Evolutionary conservation across 1,284 basidiomycete genomes (phyloP), one percentile per base, ranked within the genome.

Genomic region (Grifola frondosa): DNA sequence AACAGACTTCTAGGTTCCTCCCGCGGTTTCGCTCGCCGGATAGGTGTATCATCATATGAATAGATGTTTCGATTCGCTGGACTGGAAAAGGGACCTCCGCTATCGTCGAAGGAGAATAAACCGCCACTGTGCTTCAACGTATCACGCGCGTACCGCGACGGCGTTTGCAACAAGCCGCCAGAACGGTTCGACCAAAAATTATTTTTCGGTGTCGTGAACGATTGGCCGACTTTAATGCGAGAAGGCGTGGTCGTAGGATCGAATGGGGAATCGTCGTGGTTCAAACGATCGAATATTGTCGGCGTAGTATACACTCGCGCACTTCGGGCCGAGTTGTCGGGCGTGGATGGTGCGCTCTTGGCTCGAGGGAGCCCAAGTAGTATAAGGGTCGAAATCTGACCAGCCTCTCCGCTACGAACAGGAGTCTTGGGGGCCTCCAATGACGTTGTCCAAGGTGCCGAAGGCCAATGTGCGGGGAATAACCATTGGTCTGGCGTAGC

Each of bases 201-300:
- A 33, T 68, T 69, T 38, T 81, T 84, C 11, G 83, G 83, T 13
- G 81, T 84, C 23, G 73, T 68, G 48, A 82, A 81, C 5, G 73
- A 64, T 6, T 65, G 67, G 21, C 71, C 70, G 48, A 85, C 77
- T 53, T 68, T 75, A 52, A 84, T 78, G 37, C 84, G 70, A 16
- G 84, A 86, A 2, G 84, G 84, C 5, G 84, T 88, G 16, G 83
- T 83, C 15, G 79, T 79, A 7, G 84, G 84, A 61, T 88, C 85
- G 54, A 85, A 88, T 4, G 76, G 71, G 5, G 72, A 64, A 37
- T 78, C 80, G 22, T 81, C 75, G 35, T 64, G 61, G 23, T 50
- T 46, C 37, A 61, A 65, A 5, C 53, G 50, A 28, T 75, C 73
- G 29, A 66, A 60, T 33, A 61, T 57, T 19, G 66, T 64, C 9